Conservation (phyloP, 208 protist genomes). For the Acanthamoeba castellanii region DNA sequence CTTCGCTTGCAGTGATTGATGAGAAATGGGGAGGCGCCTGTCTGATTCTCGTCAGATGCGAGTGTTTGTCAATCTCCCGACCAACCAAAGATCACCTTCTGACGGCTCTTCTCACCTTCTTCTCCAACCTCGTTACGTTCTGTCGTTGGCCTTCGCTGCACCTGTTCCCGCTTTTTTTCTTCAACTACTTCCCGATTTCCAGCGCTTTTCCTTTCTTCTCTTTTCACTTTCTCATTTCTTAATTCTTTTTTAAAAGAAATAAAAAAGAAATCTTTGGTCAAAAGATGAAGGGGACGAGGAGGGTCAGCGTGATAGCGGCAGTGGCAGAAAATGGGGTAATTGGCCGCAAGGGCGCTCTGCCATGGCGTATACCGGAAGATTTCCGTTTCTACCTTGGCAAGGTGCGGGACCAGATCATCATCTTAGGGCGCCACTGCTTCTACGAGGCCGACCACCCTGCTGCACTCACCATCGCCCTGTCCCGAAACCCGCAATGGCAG, state of each 20-base stretch:
- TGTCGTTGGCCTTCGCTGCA: background rate
- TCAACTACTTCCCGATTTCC: background rate
- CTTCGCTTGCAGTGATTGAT: background rate
- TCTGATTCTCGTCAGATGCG: background rate
- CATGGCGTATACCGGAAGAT: conserved; percentile 59
- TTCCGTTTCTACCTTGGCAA: conserved; percentile 27
- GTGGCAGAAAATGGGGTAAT: conserved; percentile 64
- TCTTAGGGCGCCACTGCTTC: conserved; percentile 50
- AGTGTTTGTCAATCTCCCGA: background rate
- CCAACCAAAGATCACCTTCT: background rate
- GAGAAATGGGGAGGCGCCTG: background rate
- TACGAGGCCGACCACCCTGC: conserved; percentile 17
- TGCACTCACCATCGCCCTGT: conserved; percentile 53
- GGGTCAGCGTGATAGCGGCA: conserved; percentile 24
- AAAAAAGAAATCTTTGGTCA: too few relatives aligned
- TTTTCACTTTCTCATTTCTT: background rate
- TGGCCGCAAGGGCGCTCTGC: conserved; percentile 14
- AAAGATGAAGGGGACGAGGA: conserved; percentile 1
- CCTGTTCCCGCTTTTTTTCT: background rate
- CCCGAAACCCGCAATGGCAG: background rate
- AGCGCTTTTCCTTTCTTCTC: background rate
- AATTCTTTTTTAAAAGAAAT: background rate
- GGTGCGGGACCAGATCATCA: conserved; percentile 2
- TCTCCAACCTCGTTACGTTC: background rate
- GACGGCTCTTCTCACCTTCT: background rate